Conservation (phyloP, 2,329 filamentous ascomycete genomes). For the Fulvia fulva region DNA sequence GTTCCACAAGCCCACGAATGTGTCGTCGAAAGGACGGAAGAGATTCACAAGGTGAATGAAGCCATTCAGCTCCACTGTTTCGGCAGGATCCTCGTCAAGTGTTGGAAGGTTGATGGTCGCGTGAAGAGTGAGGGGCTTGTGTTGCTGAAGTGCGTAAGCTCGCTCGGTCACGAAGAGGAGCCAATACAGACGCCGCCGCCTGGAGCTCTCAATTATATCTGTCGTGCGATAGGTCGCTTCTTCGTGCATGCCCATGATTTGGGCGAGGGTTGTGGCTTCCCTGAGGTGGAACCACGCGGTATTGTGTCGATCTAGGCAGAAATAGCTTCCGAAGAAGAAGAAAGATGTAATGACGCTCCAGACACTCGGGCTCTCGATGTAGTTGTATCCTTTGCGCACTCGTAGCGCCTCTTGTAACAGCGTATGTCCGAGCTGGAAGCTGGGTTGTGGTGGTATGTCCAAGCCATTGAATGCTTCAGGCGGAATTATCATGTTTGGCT, state of each 20-base stretch:
- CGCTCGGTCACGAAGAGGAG: slow-evolving; percentile 61
- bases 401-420: slow-evolving; percentile 57
- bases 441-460: slow-evolving; percentile 44
- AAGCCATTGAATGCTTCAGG: slow-evolving; percentile 45
- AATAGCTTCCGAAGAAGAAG: slow-evolving; percentile 58
- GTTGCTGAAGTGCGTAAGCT: slow-evolving; percentile 60
- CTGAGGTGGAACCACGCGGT: slow-evolving; percentile 61
- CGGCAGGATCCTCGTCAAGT: slow-evolving; percentile 48
- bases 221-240: slow-evolving; percentile 50
- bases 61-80: slow-evolving; percentile 53
- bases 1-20: slow-evolving; percentile 62
- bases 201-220: slow-evolving; percentile 50
- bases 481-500: slow-evolving; percentile 45
- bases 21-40: slow-evolving; percentile 61
- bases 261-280: slow-evolving; percentile 58
- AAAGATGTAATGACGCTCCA: slow-evolving; percentile 60
- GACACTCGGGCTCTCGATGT: slow-evolving; percentile 53
- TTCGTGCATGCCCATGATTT: slow-evolving; percentile 57
- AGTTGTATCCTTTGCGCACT: slow-evolving; percentile 55
- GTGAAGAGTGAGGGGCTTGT: slow-evolving; percentile 59
- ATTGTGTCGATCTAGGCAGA: slow-evolving; percentile 58
- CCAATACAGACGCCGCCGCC: slow-evolving; percentile 58
- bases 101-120: slow-evolving; percentile 55
- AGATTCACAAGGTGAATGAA: slow-evolving; percentile 59
- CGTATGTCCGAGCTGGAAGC: slow-evolving; percentile 48